Base-by-base conservation (phyloP, 2,329 filamentous ascomycete genomes). In the Aaosphaeria arxii region DNA sequence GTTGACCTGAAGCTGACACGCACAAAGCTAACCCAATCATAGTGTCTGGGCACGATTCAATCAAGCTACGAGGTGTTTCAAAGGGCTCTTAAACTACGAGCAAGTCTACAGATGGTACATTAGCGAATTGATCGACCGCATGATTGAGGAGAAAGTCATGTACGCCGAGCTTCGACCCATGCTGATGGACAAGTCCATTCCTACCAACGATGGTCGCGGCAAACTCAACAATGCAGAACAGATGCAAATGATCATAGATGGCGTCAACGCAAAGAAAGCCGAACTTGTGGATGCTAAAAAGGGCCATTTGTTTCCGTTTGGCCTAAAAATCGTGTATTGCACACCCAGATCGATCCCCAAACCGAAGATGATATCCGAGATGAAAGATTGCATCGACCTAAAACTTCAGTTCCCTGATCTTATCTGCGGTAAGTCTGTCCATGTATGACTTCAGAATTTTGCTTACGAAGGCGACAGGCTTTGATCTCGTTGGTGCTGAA, bases 161-260 rank as follows among this genome's bases (percentile, higher is more conserved):
- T 88, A 88, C 57, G 85, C 84, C 30, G 86, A 89, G 67, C 80
- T 88, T 38, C 77, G 86, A 30, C 85, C 84, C 3, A 88, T 87
- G 69, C 82, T 88, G 40, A 81, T 88, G 76, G 76, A 74, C 45
- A 88, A 88, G 57, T 78, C 78, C 39, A 78, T 88, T 6, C 84
- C 78, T 50, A 74, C 62, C 24, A 76, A 85, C 56, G 77, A 86
- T 49, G 84, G 84, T 3, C 70, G 62, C 1, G 54, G 58, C 0
- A 66, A 74, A 35, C 75, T 86, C 43, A 71, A 77, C 46, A 86
- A 86, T 52, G 58, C 63, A 33, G 79, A 71, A 1, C 86, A 87
- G 45, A 82, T 88, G 79, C 46, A 72, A 24, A 42, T 68, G 6
- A 63, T 69, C 17, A 35, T 61, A 11, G 67, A 79, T 1, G 81